Conservation (phyloP, 805 yeast genomes). For the Nakazawaea anatomiae region DNA sequence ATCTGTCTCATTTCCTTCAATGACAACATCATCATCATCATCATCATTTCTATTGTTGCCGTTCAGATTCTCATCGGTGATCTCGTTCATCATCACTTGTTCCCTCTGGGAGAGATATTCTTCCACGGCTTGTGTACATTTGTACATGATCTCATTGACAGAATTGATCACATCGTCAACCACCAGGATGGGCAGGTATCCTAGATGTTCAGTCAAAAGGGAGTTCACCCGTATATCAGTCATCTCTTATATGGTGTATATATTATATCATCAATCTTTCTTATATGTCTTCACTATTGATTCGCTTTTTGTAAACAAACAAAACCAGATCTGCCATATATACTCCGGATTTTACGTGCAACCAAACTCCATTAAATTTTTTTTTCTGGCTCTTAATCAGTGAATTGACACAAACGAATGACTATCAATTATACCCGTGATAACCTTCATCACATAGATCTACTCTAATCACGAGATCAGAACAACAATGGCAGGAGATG, state of each 20-base stretch:
- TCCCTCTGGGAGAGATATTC: constrained; percentile 42
- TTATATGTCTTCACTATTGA: background rate
- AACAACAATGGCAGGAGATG: constrained; percentile 5
- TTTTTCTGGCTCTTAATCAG: too few species aligned
- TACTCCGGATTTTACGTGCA: background rate
- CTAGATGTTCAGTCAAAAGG: constrained; percentile 79
- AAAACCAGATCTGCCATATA: background rate
- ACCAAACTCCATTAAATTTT: background rate
- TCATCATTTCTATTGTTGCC: constrained; percentile 5
- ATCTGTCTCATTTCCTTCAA: constrained; percentile 17
- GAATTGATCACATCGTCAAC: constrained; percentile 87
- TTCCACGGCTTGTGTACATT: constrained; percentile 76
- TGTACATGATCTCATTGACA: constrained; percentile 77
- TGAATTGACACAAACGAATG: too few species aligned
- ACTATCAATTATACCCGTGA: background rate
- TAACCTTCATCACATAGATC: background rate
- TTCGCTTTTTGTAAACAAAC: background rate
- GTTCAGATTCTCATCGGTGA: constrained; percentile 13
- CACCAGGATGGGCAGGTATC: constrained; percentile 74
- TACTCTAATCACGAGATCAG: background rate
- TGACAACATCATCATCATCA: constrained; percentile 22
- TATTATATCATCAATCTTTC: background rate
- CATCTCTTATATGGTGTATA: constrained; percentile 2
- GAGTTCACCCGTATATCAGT: constrained; percentile 35
- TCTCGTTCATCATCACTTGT: constrained; percentile 20